These are phyloP conservation scores for Verticillium albo-atrum DNA, from an alignment of 2,329 filamentous ascomycete genomes.

Conservation along the genomic window DNA sequence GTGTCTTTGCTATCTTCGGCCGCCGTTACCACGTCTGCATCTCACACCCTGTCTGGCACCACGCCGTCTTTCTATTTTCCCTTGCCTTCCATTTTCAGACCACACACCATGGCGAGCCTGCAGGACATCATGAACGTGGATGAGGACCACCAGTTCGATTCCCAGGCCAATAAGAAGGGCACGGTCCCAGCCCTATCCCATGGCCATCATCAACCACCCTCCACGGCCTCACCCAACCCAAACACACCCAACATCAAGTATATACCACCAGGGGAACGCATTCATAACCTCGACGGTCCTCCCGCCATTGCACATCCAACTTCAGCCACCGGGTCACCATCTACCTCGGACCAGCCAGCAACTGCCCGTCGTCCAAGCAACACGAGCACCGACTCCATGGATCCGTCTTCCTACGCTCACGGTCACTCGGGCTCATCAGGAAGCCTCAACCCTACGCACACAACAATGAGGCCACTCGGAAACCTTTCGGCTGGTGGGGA, in stretches of 20 bases:
- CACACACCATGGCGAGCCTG: constrained; percentile 47
- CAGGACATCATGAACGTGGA: constrained; percentile 54
- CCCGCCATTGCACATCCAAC: constrained; percentile 24
- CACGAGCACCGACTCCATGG: constrained; percentile 46
- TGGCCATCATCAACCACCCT: constrained; percentile 24
- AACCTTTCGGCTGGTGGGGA: constrained; percentile 26
- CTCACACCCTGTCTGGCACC: constrained; percentile 4
- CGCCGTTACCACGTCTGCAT: constrained; percentile 2
- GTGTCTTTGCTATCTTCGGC: constrained; percentile 17
- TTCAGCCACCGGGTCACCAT: constrained; percentile 19
- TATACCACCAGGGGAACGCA: constrained; percentile 23
- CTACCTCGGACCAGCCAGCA: constrained; percentile 5
- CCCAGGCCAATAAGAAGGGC: constrained; percentile 41
- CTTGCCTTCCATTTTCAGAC: constrained; percentile 32
- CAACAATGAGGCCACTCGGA: constrained; percentile 36
- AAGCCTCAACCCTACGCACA: constrained; percentile 15
- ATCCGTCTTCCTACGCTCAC: constrained; percentile 24
- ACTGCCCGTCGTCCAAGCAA: constrained; percentile 29
- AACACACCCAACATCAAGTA: constrained; percentile 29
- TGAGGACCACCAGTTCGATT: constrained; percentile 37
- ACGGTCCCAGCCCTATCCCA: constrained; percentile 27
- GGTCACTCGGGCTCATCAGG: constrained; percentile 19
- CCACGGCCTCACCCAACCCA: constrained; percentile 23
- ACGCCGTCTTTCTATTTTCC: constrained; percentile 5
- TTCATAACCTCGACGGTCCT: constrained; percentile 20